phyloP scores from a whole-genome alignment of 257 asterid species.

The Avicennia marina region DNA sequence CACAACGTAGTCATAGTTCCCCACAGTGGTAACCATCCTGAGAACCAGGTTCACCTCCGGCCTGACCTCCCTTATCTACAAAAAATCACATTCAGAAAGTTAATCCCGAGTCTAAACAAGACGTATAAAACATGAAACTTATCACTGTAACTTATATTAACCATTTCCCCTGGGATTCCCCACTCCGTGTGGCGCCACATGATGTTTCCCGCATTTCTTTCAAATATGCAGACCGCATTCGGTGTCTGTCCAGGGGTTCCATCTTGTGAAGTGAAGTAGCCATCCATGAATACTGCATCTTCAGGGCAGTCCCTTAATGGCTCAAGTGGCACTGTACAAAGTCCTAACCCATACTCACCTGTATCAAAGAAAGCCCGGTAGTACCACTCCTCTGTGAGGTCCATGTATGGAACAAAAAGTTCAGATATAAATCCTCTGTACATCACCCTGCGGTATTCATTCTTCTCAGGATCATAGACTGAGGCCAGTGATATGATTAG shows the following conservation, averaged over 20 bases:
- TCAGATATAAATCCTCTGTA: constrained; percentile 73
- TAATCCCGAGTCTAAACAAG: too few species aligned
- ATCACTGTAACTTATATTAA: constrained; percentile 15
- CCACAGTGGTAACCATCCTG: constrained; percentile 63
- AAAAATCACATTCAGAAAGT: neutral
- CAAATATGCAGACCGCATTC: constrained; percentile 52
- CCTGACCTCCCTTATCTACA: constrained; percentile 40
- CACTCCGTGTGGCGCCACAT: constrained; percentile 75
- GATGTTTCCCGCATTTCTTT: constrained; percentile 51
- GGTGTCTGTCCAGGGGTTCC: constrained; percentile 39
- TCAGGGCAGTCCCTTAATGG: constrained; percentile 62
- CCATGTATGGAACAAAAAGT: constrained; percentile 76
- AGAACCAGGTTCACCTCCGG: constrained; percentile 58
- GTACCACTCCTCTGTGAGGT: constrained; percentile 67
- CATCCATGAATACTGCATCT: constrained; percentile 55
- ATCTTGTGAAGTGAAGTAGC: constrained; percentile 30
- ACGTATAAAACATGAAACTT: too few species aligned
- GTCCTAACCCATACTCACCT: constrained; percentile 63
- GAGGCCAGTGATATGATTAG: constrained; percentile 57
- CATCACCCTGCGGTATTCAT: constrained; percentile 41
- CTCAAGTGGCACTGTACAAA: constrained; percentile 43
- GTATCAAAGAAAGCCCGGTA: constrained; percentile 56
- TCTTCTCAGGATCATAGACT: constrained; percentile 40
- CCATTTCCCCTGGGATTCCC: constrained; percentile 36
- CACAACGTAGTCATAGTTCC: constrained; percentile 68